Conservation (phyloP, 805 yeast genomes). For the Schwanniomyces polymorphus region DNA sequence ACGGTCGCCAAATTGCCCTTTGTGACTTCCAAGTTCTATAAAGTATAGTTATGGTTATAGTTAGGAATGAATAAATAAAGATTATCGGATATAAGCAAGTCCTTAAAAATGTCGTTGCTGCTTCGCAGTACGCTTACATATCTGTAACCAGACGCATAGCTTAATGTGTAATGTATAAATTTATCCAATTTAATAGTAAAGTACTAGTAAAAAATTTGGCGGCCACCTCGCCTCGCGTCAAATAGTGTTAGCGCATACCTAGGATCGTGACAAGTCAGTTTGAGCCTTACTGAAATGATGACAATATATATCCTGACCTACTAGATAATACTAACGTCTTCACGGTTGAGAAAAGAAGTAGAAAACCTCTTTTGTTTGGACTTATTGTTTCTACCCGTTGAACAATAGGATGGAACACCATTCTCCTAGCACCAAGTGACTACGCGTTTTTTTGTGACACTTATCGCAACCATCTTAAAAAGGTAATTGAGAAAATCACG, state of each 20-base stretch:
- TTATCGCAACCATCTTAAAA: not conserved
- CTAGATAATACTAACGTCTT: too few species aligned
- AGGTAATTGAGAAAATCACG: not conserved
- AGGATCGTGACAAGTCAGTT: too few species aligned
- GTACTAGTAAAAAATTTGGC: not conserved
- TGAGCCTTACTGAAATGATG: too few species aligned
- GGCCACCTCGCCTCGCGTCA: not conserved
- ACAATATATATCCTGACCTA: too few species aligned
- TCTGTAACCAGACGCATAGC: too few species aligned
- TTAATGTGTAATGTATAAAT: not conserved
- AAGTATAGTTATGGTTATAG: conserved; percentile 20
- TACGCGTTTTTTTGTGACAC: not conserved
- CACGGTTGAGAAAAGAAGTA: too few species aligned
- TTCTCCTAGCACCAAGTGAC: not conserved
- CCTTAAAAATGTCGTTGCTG: not conserved
- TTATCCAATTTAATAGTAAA: not conserved
- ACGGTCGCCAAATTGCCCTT: conserved; percentile 82
- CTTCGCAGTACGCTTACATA: too few species aligned
- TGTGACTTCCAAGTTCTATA: conserved; percentile 71
- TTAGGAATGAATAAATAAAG: not conserved
- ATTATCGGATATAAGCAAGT: not conserved
- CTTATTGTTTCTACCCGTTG: not conserved
- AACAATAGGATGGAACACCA: not conserved
- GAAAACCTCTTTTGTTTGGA: too few species aligned
- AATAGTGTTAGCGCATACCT: not conserved